Evolutionary conservation across 306 rosid genomes (phyloP).

Genomic region (Cucurbita pepo): DNA sequence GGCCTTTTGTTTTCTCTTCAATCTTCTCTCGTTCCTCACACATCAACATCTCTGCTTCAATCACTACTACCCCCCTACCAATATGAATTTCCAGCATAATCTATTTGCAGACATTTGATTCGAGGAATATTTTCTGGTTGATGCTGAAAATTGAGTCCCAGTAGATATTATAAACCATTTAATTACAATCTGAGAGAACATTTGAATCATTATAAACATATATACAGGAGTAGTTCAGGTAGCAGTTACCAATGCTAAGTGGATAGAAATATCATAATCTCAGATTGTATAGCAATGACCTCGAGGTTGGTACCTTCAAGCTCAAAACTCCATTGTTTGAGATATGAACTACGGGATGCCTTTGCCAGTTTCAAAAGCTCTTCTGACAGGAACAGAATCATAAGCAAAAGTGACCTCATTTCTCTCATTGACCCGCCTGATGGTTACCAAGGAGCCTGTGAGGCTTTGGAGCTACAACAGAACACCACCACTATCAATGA

Average conservation of each 20-base stretch:
- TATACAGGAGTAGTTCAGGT: background rate
- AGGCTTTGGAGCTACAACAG: slow-evolving; percentile 83
- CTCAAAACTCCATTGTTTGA: background rate
- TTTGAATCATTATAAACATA: background rate
- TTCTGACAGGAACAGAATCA: background rate
- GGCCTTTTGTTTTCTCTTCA: background rate
- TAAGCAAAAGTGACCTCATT: background rate
- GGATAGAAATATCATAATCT: background rate
- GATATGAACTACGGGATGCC: background rate
- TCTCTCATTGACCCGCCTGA: slow-evolving; percentile 3
- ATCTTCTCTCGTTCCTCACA: too few relatives aligned
- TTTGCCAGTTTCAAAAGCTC: background rate
- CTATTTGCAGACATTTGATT: background rate
- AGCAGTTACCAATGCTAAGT: background rate
- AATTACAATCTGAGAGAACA: background rate
- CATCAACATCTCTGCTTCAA: background rate
- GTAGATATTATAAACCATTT: background rate
- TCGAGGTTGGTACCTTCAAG: background rate
- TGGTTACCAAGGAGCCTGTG: slow-evolving; percentile 41
- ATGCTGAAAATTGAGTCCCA: background rate
- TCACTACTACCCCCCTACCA: background rate
- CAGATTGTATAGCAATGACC: background rate
- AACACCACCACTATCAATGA: background rate
- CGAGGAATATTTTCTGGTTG: too few relatives aligned
- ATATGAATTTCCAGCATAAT: background rate